Percentiles rank a stretch among this genome's conserved stretches.
Evolutionary conservation across 192 early-diverging fungal species (phyloP).

Genomic region (Kickxella alabastrina): DNA sequence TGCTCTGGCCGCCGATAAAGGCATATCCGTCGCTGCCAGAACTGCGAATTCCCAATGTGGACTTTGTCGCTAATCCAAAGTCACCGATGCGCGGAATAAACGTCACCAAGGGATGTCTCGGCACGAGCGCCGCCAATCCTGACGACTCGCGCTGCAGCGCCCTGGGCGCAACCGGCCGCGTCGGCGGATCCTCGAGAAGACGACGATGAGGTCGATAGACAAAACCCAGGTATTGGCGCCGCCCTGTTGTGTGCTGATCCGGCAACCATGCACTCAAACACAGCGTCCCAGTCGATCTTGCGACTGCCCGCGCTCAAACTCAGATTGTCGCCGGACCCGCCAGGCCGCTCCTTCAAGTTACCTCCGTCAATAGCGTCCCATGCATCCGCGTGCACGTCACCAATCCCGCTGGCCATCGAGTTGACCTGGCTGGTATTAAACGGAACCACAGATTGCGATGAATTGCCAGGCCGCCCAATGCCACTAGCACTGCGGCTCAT

Average conservation of each 20-base stretch:
- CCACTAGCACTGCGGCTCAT: slow-evolving; percentile 29
- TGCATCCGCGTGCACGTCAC: slow-evolving; percentile 22
- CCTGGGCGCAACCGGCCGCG: not conserved
- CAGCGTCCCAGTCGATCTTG: slow-evolving; percentile 43
- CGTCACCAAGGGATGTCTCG: slow-evolving; percentile 8
- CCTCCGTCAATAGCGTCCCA: slow-evolving; percentile 40
- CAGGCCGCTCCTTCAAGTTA: slow-evolving; percentile 30
- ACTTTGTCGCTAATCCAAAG: slow-evolving; percentile 86
- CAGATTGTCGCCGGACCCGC: slow-evolving; percentile 16
- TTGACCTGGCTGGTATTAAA: slow-evolving; percentile 52
- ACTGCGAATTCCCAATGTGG: slow-evolving; percentile 29
- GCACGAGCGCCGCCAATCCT: not conserved
- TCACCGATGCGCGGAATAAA: slow-evolving; percentile 76
- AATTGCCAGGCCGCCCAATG: slow-evolving; percentile 22
- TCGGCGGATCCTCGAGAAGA: slow-evolving; percentile 2
- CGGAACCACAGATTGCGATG: slow-evolving; percentile 66
- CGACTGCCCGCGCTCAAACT: slow-evolving; percentile 5
- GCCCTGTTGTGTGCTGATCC: not conserved
- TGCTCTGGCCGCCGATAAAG: slow-evolving; percentile 20
- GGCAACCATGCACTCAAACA: slow-evolving; percentile 31
- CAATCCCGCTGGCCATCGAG: not conserved
- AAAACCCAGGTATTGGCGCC: slow-evolving; percentile 1
- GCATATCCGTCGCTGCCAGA: slow-evolving; percentile 30
- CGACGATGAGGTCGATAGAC: slow-evolving; percentile 1
- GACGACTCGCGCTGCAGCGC: slow-evolving; percentile 1